Conservation (phyloP, 495 filamentous ascomycete genomes). For the Viridothelium virens region DNA sequence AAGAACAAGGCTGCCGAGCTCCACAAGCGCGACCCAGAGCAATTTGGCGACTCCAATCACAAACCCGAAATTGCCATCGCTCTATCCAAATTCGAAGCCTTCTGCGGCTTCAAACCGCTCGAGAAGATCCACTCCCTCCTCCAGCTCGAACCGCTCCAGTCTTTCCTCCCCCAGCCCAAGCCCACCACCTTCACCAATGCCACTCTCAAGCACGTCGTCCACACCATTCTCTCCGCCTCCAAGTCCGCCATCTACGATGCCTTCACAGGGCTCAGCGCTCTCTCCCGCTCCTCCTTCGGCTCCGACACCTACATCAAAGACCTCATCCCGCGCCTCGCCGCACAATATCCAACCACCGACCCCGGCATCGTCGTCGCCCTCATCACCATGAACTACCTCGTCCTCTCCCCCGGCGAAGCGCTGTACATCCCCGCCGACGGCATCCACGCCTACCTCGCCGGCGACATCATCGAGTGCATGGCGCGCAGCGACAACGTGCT, state of each 20-base stretch:
- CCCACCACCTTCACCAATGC: conserved; percentile 49
- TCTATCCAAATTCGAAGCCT: conserved; percentile 68
- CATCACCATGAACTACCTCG: conserved; percentile 67
- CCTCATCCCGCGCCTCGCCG: conserved; percentile 54
- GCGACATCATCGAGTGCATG: conserved; percentile 83
- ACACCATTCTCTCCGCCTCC: conserved; percentile 47
- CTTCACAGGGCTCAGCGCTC: conserved; percentile 42
- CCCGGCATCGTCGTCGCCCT: conserved; percentile 59
- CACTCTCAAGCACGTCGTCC: conserved; percentile 52
- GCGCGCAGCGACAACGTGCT: conserved; percentile 73
- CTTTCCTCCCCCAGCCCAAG: conserved; percentile 43
- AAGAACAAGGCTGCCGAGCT: conserved; percentile 56
- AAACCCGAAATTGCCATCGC: conserved; percentile 80
- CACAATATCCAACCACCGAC: conserved; percentile 56
- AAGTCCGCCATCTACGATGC: conserved; percentile 45
- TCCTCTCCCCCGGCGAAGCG: conserved; percentile 55
- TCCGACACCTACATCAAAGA: conserved; percentile 51
- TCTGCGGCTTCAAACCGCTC: conserved; percentile 67
- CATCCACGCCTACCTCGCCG: conserved; percentile 69
- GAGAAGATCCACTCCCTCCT: conserved; percentile 54
- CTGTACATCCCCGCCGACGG: conserved; percentile 71
- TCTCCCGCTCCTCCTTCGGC: conserved; percentile 46
- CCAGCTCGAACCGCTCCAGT: conserved; percentile 44
- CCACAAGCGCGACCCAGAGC: conserved; percentile 53
- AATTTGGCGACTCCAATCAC: conserved; percentile 67